These are phyloP conservation scores for Lepidium africanum DNA, from an alignment of 345 rosid species.

Conservation along the genomic window DNA sequence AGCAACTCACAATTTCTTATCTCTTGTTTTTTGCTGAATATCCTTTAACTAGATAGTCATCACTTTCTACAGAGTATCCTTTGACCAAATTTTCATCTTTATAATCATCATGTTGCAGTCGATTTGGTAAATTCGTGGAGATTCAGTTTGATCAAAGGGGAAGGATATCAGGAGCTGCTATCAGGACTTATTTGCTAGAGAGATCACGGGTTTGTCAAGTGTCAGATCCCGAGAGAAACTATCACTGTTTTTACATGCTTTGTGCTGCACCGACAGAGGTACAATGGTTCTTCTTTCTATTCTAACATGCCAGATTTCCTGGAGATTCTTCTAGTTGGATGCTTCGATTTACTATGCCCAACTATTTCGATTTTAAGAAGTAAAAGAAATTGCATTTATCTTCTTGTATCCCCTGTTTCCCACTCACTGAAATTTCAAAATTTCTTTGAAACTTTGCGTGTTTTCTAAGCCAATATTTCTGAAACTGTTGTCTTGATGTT, in stretches of 20 bases:
- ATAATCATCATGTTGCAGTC: constrained; percentile 46
- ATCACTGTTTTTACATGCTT: constrained; percentile 98
- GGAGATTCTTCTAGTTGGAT: not conserved
- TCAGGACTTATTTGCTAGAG: constrained; percentile 92
- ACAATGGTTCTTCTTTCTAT: constrained; percentile 2
- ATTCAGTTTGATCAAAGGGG: constrained; percentile 82
- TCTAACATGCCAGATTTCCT: constrained; percentile 1
- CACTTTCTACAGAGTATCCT: not conserved
- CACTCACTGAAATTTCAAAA: not conserved
- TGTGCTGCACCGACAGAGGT: constrained; percentile 95
- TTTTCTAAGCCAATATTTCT: not conserved
- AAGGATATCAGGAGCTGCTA: constrained; percentile 94
- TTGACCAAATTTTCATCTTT: not conserved
- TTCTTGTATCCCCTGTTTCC: not conserved
- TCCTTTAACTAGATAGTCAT: not conserved
- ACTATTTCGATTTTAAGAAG: not conserved
- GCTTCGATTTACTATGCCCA: not conserved
- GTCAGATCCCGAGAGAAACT: constrained; percentile 93
- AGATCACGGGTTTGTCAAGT: constrained; percentile 98
- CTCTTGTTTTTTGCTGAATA: not conserved
- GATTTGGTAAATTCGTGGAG: constrained; percentile 98
- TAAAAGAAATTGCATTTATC: not conserved
- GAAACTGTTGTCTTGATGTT: not conserved
- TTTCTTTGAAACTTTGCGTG: not conserved
- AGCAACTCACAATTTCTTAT: not conserved